Evolutionary conservation across 495 filamentous ascomycete genomes (phyloP).

Genomic region (Antarctomyces pellizariae): DNA sequence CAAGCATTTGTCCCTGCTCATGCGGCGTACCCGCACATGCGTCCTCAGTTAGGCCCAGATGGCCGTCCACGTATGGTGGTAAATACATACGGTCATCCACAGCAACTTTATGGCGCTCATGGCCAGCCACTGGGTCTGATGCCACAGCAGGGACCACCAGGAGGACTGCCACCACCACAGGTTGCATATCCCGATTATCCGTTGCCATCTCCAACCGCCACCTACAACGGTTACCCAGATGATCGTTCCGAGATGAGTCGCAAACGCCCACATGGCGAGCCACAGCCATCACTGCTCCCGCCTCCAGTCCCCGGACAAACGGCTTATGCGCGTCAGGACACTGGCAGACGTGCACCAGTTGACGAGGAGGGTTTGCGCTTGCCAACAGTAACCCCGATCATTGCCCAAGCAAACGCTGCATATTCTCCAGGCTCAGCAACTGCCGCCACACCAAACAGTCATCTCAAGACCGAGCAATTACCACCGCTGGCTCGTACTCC

Average conservation of each 20-base stretch:
- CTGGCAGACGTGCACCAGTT: conserved; percentile 4
- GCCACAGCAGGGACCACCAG: conserved; percentile 25
- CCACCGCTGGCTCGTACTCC: not conserved
- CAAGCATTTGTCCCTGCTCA: conserved; percentile 71
- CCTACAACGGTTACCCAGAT: conserved; percentile 14
- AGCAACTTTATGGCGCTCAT: conserved; percentile 46
- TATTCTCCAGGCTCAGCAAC: conserved; percentile 11
- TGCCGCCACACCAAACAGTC: conserved; percentile 2
- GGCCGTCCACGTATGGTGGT: conserved; percentile 18
- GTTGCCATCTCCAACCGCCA: conserved; percentile 16
- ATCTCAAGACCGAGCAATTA: not conserved
- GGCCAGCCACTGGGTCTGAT: conserved; percentile 37
- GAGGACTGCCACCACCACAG: conserved; percentile 22
- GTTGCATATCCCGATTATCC: conserved; percentile 21
- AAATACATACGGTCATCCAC: conserved; percentile 15
- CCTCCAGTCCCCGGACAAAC: conserved; percentile 17
- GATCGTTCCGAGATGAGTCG: conserved; percentile 12
- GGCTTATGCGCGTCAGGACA: conserved; percentile 10
- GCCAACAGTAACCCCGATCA: conserved; percentile 12
- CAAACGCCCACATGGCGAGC: conserved; percentile 14
- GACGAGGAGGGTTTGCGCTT: conserved; percentile 12
- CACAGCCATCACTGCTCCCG: conserved; percentile 18
- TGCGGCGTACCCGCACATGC: conserved; percentile 39
- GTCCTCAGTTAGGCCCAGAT: conserved; percentile 22
- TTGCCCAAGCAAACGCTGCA: conserved; percentile 6